Evolutionary conservation across 805 yeast genomes (phyloP).

Genomic region (Candida hungchunana): DNA sequence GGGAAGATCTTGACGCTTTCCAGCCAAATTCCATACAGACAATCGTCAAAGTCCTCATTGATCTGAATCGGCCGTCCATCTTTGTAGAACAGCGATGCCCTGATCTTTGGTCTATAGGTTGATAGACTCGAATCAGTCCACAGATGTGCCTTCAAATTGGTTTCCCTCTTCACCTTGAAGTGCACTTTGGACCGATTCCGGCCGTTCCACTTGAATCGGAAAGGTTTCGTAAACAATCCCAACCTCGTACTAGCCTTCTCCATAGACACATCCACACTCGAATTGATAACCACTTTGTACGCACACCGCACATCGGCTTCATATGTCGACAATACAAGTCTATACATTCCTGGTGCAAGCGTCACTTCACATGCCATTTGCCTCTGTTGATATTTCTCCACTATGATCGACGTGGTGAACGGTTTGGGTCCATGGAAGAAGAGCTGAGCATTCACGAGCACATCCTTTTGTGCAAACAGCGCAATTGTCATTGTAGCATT

Average conservation of each 20-base stretch:
- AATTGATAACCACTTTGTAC: slow-evolving; percentile 33
- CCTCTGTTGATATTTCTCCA: slow-evolving; percentile 33
- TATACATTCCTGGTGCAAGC: slow-evolving; percentile 33
- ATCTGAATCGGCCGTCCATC: slow-evolving; percentile 30
- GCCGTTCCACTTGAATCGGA: slow-evolving; percentile 35
- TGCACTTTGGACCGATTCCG: slow-evolving; percentile 35
- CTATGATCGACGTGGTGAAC: slow-evolving; percentile 31
- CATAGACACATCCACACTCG: slow-evolving; percentile 15
- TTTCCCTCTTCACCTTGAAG: slow-evolving; percentile 23
- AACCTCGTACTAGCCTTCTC: slow-evolving; percentile 26
- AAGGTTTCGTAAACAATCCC: slow-evolving; percentile 32
- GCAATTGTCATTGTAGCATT: slow-evolving; percentile 21
- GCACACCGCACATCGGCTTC: slow-evolving; percentile 27
- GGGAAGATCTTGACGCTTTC: slow-evolving; percentile 10
- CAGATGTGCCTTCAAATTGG: slow-evolving; percentile 20
- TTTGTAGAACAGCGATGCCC: slow-evolving; percentile 40
- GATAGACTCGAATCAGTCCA: slow-evolving; percentile 11
- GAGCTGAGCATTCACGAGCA: slow-evolving; percentile 39
- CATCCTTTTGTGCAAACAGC: slow-evolving; percentile 24
- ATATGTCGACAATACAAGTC: slow-evolving; percentile 44
- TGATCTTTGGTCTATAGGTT: slow-evolving; percentile 41
- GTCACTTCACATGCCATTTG: slow-evolving; percentile 21
- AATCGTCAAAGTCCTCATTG: slow-evolving; percentile 39
- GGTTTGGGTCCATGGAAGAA: slow-evolving; percentile 35
- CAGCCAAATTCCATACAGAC: slow-evolving; percentile 40